Evolutionary conservation across 805 yeast species (phyloP).

Genomic region (Wickerhamomyces pijperi): DNA sequence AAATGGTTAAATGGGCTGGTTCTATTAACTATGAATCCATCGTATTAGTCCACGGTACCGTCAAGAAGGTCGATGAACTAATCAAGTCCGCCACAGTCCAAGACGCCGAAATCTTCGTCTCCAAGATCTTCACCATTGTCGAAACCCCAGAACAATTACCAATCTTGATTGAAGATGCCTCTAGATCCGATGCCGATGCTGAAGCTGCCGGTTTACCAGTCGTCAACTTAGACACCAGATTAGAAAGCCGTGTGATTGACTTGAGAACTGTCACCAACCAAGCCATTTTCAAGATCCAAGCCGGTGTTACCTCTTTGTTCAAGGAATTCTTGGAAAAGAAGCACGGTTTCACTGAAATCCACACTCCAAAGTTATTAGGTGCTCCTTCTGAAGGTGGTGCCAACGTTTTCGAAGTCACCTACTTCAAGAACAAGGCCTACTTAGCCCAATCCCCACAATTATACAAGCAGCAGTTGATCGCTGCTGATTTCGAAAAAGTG

Average conservation of each 20-base stretch:
- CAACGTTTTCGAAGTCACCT: constrained; percentile 86
- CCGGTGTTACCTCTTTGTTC: constrained; percentile 81
- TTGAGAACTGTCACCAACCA: constrained; percentile 95
- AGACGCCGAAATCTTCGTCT: constrained; percentile 75
- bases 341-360: constrained; percentile 73
- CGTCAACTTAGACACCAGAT: constrained; percentile 91
- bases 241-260: constrained; percentile 92
- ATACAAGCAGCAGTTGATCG: constrained; percentile 95
- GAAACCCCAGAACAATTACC: constrained; percentile 92
- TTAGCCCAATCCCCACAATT: constrained; percentile 98
- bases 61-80: constrained; percentile 74
- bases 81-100: constrained; percentile 87
- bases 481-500: constrained; percentile 94
- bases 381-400: constrained; percentile 98
- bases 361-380: constrained; percentile 91
- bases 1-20: constrained; percentile 94
- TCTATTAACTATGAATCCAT: constrained; percentile 79
- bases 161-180: constrained; percentile 90
- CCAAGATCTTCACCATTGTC: constrained; percentile 63
- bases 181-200: constrained; percentile 90
- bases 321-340: constrained; percentile 67
- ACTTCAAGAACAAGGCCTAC: constrained; percentile 87
- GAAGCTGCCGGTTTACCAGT: constrained; percentile 86
- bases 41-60: constrained; percentile 80
- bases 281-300: constrained; percentile 89